phyloP scores from a whole-genome alignment of 495 filamentous ascomycete species.

The Amniculicola lignicola region DNA sequence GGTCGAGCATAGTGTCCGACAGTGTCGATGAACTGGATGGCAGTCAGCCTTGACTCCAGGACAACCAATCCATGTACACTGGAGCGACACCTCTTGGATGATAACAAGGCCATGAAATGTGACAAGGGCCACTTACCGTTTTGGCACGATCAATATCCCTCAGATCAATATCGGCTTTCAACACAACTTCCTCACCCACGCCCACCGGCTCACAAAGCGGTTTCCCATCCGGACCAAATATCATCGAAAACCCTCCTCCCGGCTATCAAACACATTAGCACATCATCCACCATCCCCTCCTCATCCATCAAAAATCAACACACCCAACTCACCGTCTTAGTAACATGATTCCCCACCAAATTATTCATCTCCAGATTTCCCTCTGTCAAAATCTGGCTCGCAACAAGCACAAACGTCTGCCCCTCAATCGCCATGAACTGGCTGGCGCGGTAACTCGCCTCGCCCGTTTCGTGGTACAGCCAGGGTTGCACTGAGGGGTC shows the following conservation, averaged over 20 bases:
- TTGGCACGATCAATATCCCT: conserved; percentile 36
- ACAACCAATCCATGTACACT: neutral
- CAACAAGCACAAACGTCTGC: conserved; percentile 17
- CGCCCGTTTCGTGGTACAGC: conserved; percentile 35
- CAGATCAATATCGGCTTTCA: conserved; percentile 42
- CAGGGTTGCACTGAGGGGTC: conserved; percentile 33
- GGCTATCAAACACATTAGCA: conserved; percentile 6
- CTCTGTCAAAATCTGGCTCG: conserved; percentile 30
- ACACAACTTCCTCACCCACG: conserved; percentile 35
- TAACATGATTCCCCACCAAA: conserved; percentile 29
- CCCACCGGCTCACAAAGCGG: conserved; percentile 29
- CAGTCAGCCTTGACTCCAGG: neutral
- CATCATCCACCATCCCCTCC: neutral
- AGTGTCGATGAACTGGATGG: conserved; percentile 33
- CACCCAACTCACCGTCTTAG: conserved; percentile 11
- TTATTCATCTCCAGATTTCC: conserved; percentile 37
- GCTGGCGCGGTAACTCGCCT: conserved; percentile 27
- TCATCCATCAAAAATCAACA: neutral
- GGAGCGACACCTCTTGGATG: neutral
- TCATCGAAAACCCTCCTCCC: conserved; percentile 38
- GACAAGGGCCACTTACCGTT: neutral
- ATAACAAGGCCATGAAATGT: no score
- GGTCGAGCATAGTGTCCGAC: conserved; percentile 42
- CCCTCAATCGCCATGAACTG: conserved; percentile 30
- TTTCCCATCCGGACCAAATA: conserved; percentile 42